Base-by-base conservation (phyloP, 2,329 filamentous ascomycete species). In the Cucurbitaria berberidis region DNA sequence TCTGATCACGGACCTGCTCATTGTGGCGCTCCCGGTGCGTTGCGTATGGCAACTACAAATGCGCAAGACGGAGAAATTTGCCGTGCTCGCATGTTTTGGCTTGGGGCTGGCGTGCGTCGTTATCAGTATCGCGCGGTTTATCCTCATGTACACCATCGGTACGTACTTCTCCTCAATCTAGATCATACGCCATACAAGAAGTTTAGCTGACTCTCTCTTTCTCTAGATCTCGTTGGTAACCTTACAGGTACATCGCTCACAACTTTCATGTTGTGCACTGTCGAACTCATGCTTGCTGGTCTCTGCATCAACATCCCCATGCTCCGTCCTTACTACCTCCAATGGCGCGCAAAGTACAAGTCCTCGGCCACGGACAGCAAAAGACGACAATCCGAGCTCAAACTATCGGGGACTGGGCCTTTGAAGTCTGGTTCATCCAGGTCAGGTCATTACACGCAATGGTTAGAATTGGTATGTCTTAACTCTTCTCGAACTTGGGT, bases 221-320 rank as follows among this genome's bases (percentile, higher is more conserved):
- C 42, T 7, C 24, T 40, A 54, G 60, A 65, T 27, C 59, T 65
- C 13, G 46, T 64, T 11, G 59, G 57, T 5, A 65, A 65, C 35
- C 49, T 65, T 7, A 65, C 62, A 1, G 62, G 62, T 36, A 65
- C 62, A 11, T 62, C 60, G 2, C 56, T 61, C 11, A 65, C 57
- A 2, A 65, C 62, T 1, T 65, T 65, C 47, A 65, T 65, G 62
- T 53, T 65, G 26, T 62, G 59, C 40, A 60, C 54, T 9, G 46
- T 65, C 27, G 62, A 65, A 45, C 54, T 65, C 38, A 64, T 65
- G 62, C 36, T 65, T 16, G 60, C 62, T 9, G 59, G 60, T 27
- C 53, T 65, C 4, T 65, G 60, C 42, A 62, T 64, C 49, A 65
- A 65, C 46, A 65, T 65, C 16, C 62, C 62, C 15, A 62, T 64